Evolutionary conservation across 2,329 filamentous ascomycete species (phyloP).

Genomic region (Calonectria naviculata): DNA sequence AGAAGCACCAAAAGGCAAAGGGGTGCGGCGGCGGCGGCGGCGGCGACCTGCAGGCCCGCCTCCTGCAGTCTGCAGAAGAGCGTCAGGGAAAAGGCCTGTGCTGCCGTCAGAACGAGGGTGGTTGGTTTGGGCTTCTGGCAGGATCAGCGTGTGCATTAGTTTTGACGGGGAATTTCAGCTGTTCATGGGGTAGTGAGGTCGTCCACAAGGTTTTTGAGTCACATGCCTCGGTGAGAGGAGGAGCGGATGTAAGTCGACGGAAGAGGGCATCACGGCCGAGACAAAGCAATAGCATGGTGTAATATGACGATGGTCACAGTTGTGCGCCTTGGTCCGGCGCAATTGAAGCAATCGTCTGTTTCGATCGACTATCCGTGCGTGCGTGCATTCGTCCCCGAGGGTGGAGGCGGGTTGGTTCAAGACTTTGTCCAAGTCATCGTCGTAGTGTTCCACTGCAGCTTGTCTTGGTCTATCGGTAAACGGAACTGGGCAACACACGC

Average conservation of each 20-base stretch:
- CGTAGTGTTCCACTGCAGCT: neutral
- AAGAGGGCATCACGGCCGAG: slow-evolving; percentile 18
- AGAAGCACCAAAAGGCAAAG: neutral
- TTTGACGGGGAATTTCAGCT: slow-evolving; percentile 37
- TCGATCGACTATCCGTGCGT: neutral
- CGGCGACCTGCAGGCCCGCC: slow-evolving; percentile 6
- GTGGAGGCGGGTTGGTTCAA: too few species aligned
- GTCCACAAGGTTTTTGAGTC: slow-evolving; percentile 18
- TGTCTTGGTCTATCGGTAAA: neutral
- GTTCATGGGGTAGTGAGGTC: slow-evolving; percentile 32
- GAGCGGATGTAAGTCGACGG: slow-evolving; percentile 1
- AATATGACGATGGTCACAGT: neutral
- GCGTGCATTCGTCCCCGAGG: neutral
- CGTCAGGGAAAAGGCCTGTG: neutral
- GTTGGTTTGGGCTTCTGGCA: slow-evolving; percentile 9
- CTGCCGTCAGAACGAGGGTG: slow-evolving; percentile 24
- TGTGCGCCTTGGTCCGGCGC: neutral
- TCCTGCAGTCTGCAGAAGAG: slow-evolving; percentile 1
- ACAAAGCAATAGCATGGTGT: slow-evolving; percentile 9
- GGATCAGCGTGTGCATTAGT: slow-evolving; percentile 34
- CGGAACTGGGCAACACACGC: neutral
- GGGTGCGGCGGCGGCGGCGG: neutral
- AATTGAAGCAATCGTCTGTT: neutral
- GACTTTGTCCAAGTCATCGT: neutral
- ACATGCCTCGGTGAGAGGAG: slow-evolving; percentile 9